These are phyloP conservation scores for Trametes versicolor DNA, from an alignment of 1,284 basidiomycete genomes.

Conservation along the genomic window DNA sequence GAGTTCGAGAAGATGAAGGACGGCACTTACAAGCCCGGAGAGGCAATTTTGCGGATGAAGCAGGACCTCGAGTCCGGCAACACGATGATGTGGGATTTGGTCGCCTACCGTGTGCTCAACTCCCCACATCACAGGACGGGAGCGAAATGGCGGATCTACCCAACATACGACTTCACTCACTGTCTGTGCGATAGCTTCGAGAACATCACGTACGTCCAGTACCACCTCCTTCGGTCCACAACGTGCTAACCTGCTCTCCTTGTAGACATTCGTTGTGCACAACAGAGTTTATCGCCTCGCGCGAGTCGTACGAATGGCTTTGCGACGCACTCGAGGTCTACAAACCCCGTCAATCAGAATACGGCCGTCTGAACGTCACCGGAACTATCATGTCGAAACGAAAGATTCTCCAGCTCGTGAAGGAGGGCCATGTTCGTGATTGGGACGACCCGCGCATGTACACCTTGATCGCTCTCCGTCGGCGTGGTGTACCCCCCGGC, in stretches of 20 bases:
- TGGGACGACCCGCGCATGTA: slow-evolving; percentile 99
- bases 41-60: slow-evolving; percentile 97
- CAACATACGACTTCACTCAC: slow-evolving; percentile 99
- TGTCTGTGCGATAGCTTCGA: slow-evolving; percentile 99
- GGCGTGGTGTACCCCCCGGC: slow-evolving; percentile 95
- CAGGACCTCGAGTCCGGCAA: slow-evolving; percentile 94
- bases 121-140: slow-evolving; percentile 95
- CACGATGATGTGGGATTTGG: slow-evolving; percentile 99
- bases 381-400: slow-evolving; percentile 98
- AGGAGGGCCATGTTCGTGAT: slow-evolving; percentile 84
- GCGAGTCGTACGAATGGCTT: slow-evolving; percentile 99
- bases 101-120: slow-evolving; percentile 94
- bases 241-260: slow-evolving; percentile 6
- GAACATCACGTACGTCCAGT: slow-evolving; percentile 90
- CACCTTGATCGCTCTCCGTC: slow-evolving; percentile 94
- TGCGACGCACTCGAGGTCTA: slow-evolving; percentile 97
- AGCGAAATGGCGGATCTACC: slow-evolving; percentile 94
- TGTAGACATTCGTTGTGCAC: slow-evolving; percentile 96
- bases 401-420: slow-evolving; percentile 92
- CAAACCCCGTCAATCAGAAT: slow-evolving; percentile 99
- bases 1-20: slow-evolving; percentile 96
- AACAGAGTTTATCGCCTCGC: slow-evolving; percentile 95
- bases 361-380: slow-evolving; percentile 92
- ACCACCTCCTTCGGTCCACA: background rate
- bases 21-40: slow-evolving; percentile 90